Conservation (phyloP, 306 rosid genomes). For the Prunus persica region DNA sequence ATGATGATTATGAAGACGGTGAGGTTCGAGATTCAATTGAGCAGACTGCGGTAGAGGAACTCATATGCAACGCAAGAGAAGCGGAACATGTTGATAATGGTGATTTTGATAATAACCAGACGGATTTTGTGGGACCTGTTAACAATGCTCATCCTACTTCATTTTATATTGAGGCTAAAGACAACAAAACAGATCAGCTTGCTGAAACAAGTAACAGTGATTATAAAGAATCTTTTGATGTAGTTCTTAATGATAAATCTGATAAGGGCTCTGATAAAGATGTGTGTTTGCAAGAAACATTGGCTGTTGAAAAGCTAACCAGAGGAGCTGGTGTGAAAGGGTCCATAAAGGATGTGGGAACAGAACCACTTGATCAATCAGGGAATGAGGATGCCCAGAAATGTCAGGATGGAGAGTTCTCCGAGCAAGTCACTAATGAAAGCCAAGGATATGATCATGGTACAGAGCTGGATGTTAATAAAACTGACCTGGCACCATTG, state of each 20-base stretch:
- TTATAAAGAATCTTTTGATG: slow-evolving; percentile 29
- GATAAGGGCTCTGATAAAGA: slow-evolving; percentile 18
- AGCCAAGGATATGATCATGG: slow-evolving; percentile 33
- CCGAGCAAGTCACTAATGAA: slow-evolving; percentile 27
- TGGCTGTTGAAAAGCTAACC: slow-evolving; percentile 32
- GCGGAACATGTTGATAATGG: slow-evolving; percentile 32
- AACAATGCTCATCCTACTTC: slow-evolving; percentile 29
- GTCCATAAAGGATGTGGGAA: slow-evolving; percentile 21
- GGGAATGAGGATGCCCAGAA: slow-evolving; percentile 27
- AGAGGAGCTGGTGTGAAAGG: slow-evolving; percentile 28
- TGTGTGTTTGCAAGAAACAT: slow-evolving; percentile 29
- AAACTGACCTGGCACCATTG: slow-evolving; percentile 34
- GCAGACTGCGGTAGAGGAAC: slow-evolving; percentile 35
- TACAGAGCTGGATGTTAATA: slow-evolving; percentile 41
- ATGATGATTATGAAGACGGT: slow-evolving; percentile 84
- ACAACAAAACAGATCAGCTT: slow-evolving; percentile 16
- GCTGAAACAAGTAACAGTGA: slow-evolving; percentile 31
- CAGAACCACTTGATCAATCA: slow-evolving; percentile 24
- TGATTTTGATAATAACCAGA: slow-evolving; percentile 32
- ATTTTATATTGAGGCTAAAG: slow-evolving; percentile 36
- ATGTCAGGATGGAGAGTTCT: slow-evolving; percentile 32
- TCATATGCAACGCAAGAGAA: slow-evolving; percentile 53
- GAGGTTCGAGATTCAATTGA: slow-evolving; percentile 64
- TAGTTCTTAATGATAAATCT: slow-evolving; percentile 5
- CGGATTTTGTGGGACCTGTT: slow-evolving; percentile 31